These are phyloP conservation scores for Tritrichomonas musculus DNA, from an alignment of 208 protist genomes.

Conservation along the genomic window DNA sequence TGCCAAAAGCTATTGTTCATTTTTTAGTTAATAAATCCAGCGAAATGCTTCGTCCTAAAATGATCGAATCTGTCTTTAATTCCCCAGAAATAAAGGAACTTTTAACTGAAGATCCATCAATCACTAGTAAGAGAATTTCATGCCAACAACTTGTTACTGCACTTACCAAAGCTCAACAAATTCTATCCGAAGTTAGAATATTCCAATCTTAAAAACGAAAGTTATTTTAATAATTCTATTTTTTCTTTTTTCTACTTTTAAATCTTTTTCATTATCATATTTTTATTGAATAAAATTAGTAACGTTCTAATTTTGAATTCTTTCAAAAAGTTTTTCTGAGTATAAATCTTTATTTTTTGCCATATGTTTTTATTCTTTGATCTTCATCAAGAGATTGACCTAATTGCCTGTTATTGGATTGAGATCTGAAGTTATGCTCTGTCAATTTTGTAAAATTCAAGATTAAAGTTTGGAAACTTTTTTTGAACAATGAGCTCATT, in stretches of 20 bases:
- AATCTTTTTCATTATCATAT: not conserved
- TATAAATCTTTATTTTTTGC: too few relatives aligned
- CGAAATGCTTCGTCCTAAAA: constrained; percentile 9
- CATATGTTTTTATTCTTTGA: too few relatives aligned
- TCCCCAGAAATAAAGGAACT: constrained; percentile 45
- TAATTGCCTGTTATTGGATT: too few relatives aligned
- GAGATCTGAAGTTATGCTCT: too few relatives aligned
- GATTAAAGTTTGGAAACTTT: too few relatives aligned
- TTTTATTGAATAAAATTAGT: not conserved
- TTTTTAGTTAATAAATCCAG: constrained; percentile 49
- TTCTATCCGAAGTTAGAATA: constrained; percentile 41
- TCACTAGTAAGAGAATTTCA: constrained; percentile 48
- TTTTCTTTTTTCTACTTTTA: not conserved
- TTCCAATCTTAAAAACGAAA: not conserved
- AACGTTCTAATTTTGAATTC: not conserved
- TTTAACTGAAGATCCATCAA: constrained; percentile 49
- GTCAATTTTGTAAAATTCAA: too few relatives aligned
- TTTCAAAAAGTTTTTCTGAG: too few relatives aligned
- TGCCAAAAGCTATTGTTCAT: constrained; percentile 56
- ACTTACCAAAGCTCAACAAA: constrained; percentile 42
- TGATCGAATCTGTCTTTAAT: constrained; percentile 23
- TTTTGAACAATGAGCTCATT: too few relatives aligned
- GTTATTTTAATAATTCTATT: not conserved
- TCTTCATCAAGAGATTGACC: too few relatives aligned
- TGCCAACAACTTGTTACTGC: constrained; percentile 46